phyloP scores from a whole-genome alignment of 108 stramenopile species.

The Discostella pseudostelligera region DNA sequence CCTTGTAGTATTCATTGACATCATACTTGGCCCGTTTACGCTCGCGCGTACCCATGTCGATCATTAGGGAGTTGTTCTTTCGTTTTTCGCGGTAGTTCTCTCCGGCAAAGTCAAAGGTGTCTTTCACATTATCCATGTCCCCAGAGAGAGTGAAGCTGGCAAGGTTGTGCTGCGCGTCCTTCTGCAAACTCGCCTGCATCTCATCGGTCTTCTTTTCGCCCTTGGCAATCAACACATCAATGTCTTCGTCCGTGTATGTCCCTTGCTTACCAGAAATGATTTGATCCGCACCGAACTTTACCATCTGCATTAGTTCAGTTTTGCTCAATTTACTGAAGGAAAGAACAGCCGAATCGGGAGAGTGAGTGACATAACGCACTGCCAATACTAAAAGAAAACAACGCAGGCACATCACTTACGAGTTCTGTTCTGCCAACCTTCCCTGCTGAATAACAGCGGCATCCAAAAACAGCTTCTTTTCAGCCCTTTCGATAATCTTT shows the following conservation, averaged over 20 bases:
- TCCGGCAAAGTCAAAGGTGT: constrained; percentile 89
- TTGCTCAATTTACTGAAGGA: constrained; percentile 64
- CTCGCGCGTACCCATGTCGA: constrained; percentile 95
- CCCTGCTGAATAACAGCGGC: constrained; percentile 99
- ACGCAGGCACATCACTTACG: constrained; percentile 7
- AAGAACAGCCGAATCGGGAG: no score
- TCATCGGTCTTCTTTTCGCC: constrained; percentile 90
- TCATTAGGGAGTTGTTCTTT: constrained; percentile 71
- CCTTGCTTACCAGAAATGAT: constrained; percentile 86
- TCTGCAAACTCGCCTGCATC: constrained; percentile 87
- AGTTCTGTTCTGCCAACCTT: constrained; percentile 88
- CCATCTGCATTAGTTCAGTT: constrained; percentile 98
- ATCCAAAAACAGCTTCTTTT: constrained; percentile 98
- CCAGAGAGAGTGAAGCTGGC: constrained; percentile 89
- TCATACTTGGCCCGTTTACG: constrained; percentile 96
- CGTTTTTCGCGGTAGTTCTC: constrained; percentile 89
- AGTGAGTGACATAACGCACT: neutral
- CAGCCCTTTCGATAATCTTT: constrained; percentile 98
- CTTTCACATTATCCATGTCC: constrained; percentile 72
- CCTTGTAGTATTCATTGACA: constrained; percentile 90
- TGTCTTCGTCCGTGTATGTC: constrained; percentile 93
- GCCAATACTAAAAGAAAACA: neutral
- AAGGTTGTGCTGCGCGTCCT: constrained; percentile 94
- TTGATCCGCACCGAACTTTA: constrained; percentile 97
- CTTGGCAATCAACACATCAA: constrained; percentile 94